A percentile compares a stretch with the other conserved stretches of the same genome.
Evolutionary conservation across 2,329 filamentous ascomycete species (phyloP).

Genomic region (Talaromyces pinophilus): DNA sequence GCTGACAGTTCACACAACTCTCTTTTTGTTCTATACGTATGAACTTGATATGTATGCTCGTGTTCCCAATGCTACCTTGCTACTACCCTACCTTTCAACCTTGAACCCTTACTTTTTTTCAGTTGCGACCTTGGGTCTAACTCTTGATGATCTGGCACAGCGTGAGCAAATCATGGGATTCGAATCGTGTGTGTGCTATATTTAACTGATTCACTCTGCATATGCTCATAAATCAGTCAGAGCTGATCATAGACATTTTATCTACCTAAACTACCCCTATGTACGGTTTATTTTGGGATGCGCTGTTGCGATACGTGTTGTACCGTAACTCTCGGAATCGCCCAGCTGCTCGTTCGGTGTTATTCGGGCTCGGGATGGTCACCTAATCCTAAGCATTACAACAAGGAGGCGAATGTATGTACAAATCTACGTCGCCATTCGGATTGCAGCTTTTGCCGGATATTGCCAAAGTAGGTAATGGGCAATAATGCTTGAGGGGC

Average conservation of each 20-base stretch:
- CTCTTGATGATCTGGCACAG: conserved; percentile 6
- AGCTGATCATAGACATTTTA: background rate
- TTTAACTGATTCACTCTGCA: background rate
- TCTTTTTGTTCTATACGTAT: background rate
- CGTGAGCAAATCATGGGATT: conserved; percentile 15
- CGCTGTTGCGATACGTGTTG: background rate
- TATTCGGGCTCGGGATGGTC: background rate
- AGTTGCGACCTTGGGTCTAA: conserved; percentile 4
- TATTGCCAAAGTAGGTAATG: background rate
- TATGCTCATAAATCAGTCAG: background rate
- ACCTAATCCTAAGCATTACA: background rate
- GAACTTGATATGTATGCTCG: conserved; percentile 7
- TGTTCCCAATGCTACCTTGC: conserved; percentile 12
- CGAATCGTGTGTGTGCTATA: background rate
- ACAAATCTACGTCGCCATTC: background rate
- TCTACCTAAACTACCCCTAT: too few species aligned
- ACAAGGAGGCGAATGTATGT: background rate
- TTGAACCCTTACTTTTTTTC: conserved; percentile 8
- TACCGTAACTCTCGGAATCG: background rate
- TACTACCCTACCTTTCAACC: conserved; percentile 9
- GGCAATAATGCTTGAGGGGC: background rate
- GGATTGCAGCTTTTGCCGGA: background rate
- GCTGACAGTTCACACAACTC: conserved; percentile 1
- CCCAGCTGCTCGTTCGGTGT: background rate
- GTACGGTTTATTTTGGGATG: background rate